phyloP scores from a whole-genome alignment of 176 grass and related monocot genomes.

The Hordeum marinum region DNA sequence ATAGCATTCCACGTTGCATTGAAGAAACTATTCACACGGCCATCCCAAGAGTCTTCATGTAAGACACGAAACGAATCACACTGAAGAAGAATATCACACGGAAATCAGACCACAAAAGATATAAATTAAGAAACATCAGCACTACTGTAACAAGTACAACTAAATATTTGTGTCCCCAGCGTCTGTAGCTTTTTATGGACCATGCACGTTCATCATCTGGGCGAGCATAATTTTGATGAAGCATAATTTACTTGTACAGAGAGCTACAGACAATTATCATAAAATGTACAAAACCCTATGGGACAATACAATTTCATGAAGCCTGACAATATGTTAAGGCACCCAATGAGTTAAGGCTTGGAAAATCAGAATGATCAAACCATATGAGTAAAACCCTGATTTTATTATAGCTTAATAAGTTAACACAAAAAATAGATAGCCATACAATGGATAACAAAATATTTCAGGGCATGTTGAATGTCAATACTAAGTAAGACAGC shows the following conservation, averaged over 20 bases:
- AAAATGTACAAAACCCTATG: too few relatives aligned
- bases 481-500: not conserved
- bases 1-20: conserved; percentile 71
- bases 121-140: not conserved
- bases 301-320: too few relatives aligned
- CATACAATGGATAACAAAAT: not conserved
- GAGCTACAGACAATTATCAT: too few relatives aligned
- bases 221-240: not conserved
- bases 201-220: not conserved
- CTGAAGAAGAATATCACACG: conserved; percentile 42
- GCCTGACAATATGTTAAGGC: too few relatives aligned
- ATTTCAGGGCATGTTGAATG: not conserved
- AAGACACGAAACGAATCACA: conserved; percentile 75
- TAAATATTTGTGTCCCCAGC: not conserved
- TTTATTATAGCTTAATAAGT: not conserved
- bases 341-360: not conserved
- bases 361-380: not conserved
- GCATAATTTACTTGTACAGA: too few relatives aligned
- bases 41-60: conserved; percentile 67
- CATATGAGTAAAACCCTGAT: not conserved
- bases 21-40: conserved; percentile 72
- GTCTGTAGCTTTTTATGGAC: not conserved
- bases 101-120: conserved; percentile 22
- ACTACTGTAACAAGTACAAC: not conserved
- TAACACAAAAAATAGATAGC: not conserved